Evolutionary conservation across 306 rosid genomes (phyloP).

Genomic region (Pachyrhizus erosus): DNA sequence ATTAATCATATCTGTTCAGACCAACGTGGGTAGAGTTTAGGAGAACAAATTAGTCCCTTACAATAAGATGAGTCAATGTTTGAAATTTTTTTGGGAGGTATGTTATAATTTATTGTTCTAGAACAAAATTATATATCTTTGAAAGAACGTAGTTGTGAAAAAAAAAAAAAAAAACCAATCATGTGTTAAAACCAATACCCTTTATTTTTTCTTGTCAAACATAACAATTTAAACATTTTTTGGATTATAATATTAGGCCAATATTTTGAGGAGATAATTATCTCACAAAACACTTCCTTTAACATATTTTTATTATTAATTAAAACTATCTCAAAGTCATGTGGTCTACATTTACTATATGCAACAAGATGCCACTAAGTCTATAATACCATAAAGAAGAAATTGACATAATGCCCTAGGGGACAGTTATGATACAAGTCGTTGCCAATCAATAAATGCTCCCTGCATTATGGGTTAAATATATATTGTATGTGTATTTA

Average conservation of each 20-base stretch:
- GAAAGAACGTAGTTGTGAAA: too few species aligned
- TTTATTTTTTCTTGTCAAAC: not conserved
- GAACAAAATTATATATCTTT: too few species aligned
- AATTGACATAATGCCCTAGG: not conserved
- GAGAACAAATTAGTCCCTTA: too few species aligned
- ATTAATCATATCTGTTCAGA: too few species aligned
- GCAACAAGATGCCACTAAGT: not conserved
- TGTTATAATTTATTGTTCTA: too few species aligned
- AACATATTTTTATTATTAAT: not conserved
- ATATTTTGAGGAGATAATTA: not conserved
- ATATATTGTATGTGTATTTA: not conserved
- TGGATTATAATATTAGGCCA: not conserved
- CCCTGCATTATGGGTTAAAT: not conserved
- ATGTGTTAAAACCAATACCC: not conserved
- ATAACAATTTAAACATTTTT: too few species aligned
- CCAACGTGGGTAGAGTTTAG: too few species aligned
- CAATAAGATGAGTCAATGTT: too few species aligned
- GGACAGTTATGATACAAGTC: not conserved
- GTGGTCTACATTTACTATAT: not conserved
- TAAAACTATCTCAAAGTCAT: not conserved
- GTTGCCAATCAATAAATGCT: not conserved
- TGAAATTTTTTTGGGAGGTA: too few species aligned
- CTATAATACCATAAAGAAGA: not conserved
- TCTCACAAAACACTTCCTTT: not conserved
- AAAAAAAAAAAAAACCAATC: too few species aligned